Evolutionary conservation across 768 basidiomycete species (phyloP).

Genomic region (Suillus discolor): DNA sequence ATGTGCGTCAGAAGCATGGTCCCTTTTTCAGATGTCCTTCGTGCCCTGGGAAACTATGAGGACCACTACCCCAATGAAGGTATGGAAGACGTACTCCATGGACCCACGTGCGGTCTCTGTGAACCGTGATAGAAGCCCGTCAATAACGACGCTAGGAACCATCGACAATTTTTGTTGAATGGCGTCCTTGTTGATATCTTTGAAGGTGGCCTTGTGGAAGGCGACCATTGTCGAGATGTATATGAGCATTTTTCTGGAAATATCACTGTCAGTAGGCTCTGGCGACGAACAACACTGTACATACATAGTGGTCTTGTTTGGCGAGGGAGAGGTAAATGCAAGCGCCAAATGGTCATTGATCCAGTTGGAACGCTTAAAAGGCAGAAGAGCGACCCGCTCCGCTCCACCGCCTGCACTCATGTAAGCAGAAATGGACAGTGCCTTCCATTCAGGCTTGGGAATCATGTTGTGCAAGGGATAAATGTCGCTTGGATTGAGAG

Average conservation of each 20-base stretch:
- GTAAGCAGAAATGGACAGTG: slow-evolving; percentile 59
- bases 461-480: slow-evolving; percentile 79
- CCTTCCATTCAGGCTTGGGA: slow-evolving; percentile 78
- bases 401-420: slow-evolving; percentile 49
- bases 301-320: slow-evolving; percentile 65
- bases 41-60: slow-evolving; percentile 35
- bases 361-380: slow-evolving; percentile 69
- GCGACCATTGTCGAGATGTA: slow-evolving; percentile 85
- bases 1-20: slow-evolving; percentile 76
- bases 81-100: slow-evolving; percentile 49
- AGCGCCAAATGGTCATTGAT: slow-evolving; percentile 63
- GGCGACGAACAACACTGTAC: slow-evolving; percentile 26
- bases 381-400: slow-evolving; percentile 58
- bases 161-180: slow-evolving; percentile 57
- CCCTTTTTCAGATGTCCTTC: slow-evolving; percentile 68
- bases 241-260: slow-evolving; percentile 65
- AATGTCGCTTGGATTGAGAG: slow-evolving; percentile 69
- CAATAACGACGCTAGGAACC: slow-evolving; percentile 66
- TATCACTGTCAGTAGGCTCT: slow-evolving; percentile 11
- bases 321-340: slow-evolving; percentile 41
- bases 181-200: slow-evolving; percentile 49
- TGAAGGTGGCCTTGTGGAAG: slow-evolving; percentile 53
- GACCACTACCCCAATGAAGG: neutral
- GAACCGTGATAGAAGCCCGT: slow-evolving; percentile 78
- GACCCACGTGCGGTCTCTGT: slow-evolving; percentile 74